phyloP scores from a whole-genome alignment of 805 yeast species.

The Wickerhamomyces hampshirensis region DNA sequence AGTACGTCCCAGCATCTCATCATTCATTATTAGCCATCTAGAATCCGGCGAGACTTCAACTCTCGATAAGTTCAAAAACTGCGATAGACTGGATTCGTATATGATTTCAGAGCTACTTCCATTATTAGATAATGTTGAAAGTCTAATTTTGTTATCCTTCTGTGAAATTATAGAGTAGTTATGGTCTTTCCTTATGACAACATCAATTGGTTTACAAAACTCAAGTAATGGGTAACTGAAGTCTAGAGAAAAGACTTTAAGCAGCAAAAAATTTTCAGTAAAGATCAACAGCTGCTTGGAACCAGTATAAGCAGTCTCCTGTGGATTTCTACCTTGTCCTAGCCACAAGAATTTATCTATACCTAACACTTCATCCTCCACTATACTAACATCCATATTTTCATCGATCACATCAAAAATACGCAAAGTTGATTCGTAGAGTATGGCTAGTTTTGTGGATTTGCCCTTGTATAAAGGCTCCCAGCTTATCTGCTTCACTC shows the following conservation, averaged over 20 bases:
- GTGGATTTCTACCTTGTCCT: neutral
- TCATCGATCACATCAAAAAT: conserved; percentile 13
- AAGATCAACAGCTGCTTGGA: conserved; percentile 15
- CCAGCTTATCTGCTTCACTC: conserved; percentile 16
- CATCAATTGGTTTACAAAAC: conserved; percentile 11
- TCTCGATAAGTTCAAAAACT: neutral
- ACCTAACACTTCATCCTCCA: conserved; percentile 17
- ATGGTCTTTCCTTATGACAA: conserved; percentile 1
- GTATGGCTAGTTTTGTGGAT: conserved; percentile 11
- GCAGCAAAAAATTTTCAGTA: conserved; percentile 8
- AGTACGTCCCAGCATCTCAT: conserved; percentile 5
- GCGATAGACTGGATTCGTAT: conserved; percentile 6
- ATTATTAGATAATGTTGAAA: conserved; percentile 2
- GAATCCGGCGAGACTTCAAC: conserved; percentile 6
- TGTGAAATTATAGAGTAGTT: conserved; percentile 1
- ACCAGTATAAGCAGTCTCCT: conserved; percentile 17
- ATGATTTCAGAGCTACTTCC: conserved; percentile 5
- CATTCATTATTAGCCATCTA: conserved; percentile 11
- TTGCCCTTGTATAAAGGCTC: conserved; percentile 9
- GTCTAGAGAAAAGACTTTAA: conserved; percentile 15
- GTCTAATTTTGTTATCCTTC: neutral
- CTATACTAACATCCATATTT: conserved; percentile 9
- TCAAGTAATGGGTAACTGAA: conserved; percentile 5
- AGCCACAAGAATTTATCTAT: conserved; percentile 17
- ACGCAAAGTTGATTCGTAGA: conserved; percentile 6